Conservation (phyloP, 306 rosid genomes). For the Adenanthera pavonina region DNA sequence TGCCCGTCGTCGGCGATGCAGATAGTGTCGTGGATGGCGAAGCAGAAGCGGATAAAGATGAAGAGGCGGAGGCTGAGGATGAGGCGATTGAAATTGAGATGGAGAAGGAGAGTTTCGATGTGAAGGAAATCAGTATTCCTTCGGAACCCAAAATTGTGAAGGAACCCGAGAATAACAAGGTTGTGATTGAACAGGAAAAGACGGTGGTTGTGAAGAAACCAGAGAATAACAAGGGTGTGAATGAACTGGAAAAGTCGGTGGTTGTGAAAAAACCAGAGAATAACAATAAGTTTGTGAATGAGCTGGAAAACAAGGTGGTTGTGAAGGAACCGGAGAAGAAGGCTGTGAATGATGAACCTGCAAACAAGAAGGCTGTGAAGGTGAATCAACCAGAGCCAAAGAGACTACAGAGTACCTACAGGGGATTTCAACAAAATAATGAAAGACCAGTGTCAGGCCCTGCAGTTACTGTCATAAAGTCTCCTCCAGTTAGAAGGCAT, state of each 20-base stretch:
- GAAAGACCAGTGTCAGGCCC: constrained; percentile 48
- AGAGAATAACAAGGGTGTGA: constrained; percentile 29
- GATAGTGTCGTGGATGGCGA: constrained; percentile 28
- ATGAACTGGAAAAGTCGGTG: constrained; percentile 44
- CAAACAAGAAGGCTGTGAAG: constrained; percentile 16
- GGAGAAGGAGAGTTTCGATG: constrained; percentile 61
- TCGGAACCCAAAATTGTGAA: constrained; percentile 41
- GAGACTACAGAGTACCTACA: constrained; percentile 42
- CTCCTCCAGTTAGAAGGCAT: constrained; percentile 54
- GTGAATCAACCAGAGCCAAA: constrained; percentile 43
- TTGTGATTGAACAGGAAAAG: constrained; percentile 46
- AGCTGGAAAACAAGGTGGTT: constrained; percentile 42
- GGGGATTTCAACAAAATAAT: constrained; percentile 51
- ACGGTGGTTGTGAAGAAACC: constrained; percentile 34
- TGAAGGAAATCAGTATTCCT: constrained; percentile 64
- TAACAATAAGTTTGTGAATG: constrained; percentile 39
- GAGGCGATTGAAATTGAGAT: constrained; percentile 47
- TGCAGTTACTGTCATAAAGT: constrained; percentile 43
- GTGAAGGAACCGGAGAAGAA: constrained; percentile 23
- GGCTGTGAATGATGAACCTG: constrained; percentile 28
- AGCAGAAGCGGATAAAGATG: constrained; percentile 26
- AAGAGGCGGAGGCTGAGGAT: constrained; percentile 22
- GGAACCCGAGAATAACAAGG: constrained; percentile 37
- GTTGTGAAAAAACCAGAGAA: constrained; percentile 26
- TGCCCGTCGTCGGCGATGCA: constrained; percentile 26